Base-by-base conservation (phyloP, 2,329 filamentous ascomycete genomes). In the Cladosporium sp. region DNA sequence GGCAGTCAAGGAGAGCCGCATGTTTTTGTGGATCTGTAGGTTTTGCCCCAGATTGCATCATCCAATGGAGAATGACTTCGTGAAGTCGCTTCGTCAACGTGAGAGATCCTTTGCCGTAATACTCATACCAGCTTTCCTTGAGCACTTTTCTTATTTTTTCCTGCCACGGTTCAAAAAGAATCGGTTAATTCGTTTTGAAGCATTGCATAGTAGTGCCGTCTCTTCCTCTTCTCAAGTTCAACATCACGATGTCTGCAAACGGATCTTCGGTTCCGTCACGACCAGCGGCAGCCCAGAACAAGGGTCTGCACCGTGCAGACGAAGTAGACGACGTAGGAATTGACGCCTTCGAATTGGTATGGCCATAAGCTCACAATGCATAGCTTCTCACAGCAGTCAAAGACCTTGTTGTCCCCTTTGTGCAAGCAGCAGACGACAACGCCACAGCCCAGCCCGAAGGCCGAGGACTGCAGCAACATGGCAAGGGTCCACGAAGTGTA, bases 381-480 rank as follows among this genome's bases (percentile, higher is more conserved):
- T 37, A 90, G 86, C 78, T 90, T 43, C 77, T 90, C 45, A 74
- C 79, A 52, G 80, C 85, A 3, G 80, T 91, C 45, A 80, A 85
- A 68, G 72, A 76, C 8, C 75, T 89, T 51, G 79, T 91, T 53
- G 72, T 89, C 16, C 83, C 84, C 0, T 90, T 86, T 68, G 82
- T 92, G 61, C 77, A 74, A 56, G 74, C 78, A n/a, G 85, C 87
- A 38, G 86, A 91, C 68, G 76, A 84, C 52, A 74, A 79, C 62
- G 79, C 83, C 16, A 73, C 77, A 2, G 65, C 70, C 6, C 74
- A 83, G 78, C 59, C 75, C 71, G 48, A 76, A 0, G 83, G 82
- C 19, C 74, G 79, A 58, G 72, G 77, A 79, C 58, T 83, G 67
- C 52, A 78, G 71, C 67, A 85, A 77, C 83, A 87, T 86, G 65